phyloP scores from a whole-genome alignment of 1,284 basidiomycete species.

The Omphalotus olearius region DNA sequence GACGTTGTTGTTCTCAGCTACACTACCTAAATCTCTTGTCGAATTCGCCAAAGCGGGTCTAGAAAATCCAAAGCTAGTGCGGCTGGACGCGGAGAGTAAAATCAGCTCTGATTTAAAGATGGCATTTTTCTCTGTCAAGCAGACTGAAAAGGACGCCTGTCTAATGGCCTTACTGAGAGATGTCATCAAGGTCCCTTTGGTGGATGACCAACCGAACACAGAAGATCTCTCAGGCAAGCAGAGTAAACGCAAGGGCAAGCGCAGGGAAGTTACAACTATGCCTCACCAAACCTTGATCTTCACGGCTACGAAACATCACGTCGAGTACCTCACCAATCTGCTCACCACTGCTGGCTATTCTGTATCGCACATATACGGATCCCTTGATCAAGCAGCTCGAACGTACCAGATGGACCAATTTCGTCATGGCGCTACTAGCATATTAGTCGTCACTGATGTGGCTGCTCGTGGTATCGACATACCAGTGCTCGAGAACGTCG shows the following conservation, averaged over 20 bases:
- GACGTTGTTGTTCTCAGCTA: conserved; percentile 94
- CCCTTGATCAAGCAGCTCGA: conserved; percentile 91
- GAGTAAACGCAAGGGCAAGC: conserved; percentile 49
- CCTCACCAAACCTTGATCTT: conserved; percentile 96
- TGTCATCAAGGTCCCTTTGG: conserved; percentile 79
- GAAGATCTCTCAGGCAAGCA: conserved; percentile 29
- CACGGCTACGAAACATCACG: conserved; percentile 98
- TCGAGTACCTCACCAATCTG: conserved; percentile 88
- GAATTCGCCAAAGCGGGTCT: conserved; percentile 98
- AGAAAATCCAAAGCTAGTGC: conserved; percentile 90
- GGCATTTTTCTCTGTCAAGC: conserved; percentile 93
- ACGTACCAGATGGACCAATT: conserved; percentile 92
- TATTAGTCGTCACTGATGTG: conserved; percentile 97
- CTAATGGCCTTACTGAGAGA: conserved; percentile 83
- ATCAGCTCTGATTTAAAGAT: conserved; percentile 92
- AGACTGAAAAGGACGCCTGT: conserved; percentile 93
- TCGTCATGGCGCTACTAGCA: conserved; percentile 74
- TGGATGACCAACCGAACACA: conserved; percentile 24
- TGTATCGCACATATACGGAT: conserved; percentile 95
- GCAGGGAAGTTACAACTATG: conserved; percentile 48
- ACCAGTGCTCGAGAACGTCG: conserved; percentile 89
- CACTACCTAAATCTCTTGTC: conserved; percentile 91
- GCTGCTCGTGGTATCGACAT: conserved; percentile 97
- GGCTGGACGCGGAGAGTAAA: conserved; percentile 94
- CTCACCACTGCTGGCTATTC: conserved; percentile 85